Percentiles rank a stretch among this genome's conserved stretches.
phyloP scores from a whole-genome alignment of 2,329 filamentous ascomycete species.

The Colletotrichum sp. region DNA sequence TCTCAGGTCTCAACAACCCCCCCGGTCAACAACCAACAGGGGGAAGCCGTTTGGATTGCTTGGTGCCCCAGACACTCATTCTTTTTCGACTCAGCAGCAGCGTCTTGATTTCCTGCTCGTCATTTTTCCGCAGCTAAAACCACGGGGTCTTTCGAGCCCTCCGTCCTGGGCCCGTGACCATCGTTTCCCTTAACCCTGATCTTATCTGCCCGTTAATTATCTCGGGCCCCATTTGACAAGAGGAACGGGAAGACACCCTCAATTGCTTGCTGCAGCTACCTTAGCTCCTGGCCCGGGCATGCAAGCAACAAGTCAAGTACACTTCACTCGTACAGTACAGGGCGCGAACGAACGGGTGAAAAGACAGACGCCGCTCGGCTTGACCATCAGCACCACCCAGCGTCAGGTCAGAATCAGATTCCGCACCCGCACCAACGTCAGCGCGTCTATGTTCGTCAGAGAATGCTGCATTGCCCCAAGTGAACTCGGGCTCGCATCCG shows the following conservation, averaged over 20 bases:
- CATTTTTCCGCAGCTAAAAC: constrained; percentile 5
- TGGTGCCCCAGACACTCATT: constrained; percentile 17
- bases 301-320: neutral
- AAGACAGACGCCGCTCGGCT: neutral
- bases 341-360: neutral
- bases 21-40: constrained; percentile 8
- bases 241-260: neutral
- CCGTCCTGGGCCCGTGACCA: neutral
- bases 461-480: constrained; percentile 11
- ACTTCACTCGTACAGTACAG: neutral
- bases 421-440: constrained; percentile 1
- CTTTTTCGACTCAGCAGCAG: neutral
- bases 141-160: constrained; percentile 5
- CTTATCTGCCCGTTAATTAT: neutral
- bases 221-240: neutral
- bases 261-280: neutral
- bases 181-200: neutral
- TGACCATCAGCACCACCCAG: neutral
- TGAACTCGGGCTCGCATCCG: constrained; percentile 13
- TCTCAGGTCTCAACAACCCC: constrained; percentile 4
- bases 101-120: constrained; percentile 13
- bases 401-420: neutral
- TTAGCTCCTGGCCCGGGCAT: neutral
- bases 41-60: constrained; percentile 6
- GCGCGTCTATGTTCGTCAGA: constrained; percentile 10